Percentiles rank a stretch among this genome's conserved stretches.
Evolutionary conservation across 2,329 filamentous ascomycete genomes (phyloP).

Genomic region (Pseudopyricularia cyperi): DNA sequence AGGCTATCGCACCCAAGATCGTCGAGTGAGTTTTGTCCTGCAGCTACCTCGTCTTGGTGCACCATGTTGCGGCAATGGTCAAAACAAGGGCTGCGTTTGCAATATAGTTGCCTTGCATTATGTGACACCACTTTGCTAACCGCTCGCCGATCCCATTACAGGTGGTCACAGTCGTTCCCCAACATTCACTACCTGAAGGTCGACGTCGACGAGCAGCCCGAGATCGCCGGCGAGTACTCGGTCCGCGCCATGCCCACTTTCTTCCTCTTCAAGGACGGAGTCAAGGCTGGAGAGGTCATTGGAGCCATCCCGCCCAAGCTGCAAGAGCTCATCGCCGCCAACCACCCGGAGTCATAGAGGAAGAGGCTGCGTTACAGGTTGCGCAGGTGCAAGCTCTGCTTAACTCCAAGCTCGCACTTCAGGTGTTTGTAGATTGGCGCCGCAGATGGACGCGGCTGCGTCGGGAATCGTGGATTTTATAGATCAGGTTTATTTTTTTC

Average conservation of each 20-base stretch:
- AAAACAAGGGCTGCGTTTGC: not conserved
- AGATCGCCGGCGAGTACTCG: slow-evolving; percentile 62
- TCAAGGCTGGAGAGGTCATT: slow-evolving; percentile 60
- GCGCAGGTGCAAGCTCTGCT: not conserved
- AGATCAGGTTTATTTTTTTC: too few relatives aligned
- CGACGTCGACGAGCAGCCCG: slow-evolving; percentile 72
- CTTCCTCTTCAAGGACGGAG: slow-evolving; percentile 66
- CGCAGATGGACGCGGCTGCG: too few relatives aligned
- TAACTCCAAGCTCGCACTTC: not conserved
- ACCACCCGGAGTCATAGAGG: slow-evolving; percentile 4
- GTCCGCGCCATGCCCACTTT: slow-evolving; percentile 93
- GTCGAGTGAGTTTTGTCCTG: slow-evolving; percentile 37
- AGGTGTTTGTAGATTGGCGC: not conserved
- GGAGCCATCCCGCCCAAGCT: slow-evolving; percentile 70
- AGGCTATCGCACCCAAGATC: slow-evolving; percentile 69
- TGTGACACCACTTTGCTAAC: not conserved
- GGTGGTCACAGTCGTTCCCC: slow-evolving; percentile 37
- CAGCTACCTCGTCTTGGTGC: not conserved
- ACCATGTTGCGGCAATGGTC: not conserved
- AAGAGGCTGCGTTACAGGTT: not conserved
- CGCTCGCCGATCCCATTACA: slow-evolving; percentile 17
- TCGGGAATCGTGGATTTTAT: too few relatives aligned
- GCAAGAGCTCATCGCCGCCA: slow-evolving; percentile 25
- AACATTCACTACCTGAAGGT: slow-evolving; percentile 70
- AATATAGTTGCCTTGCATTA: not conserved